Base-by-base conservation (phyloP, 257 asterid genomes). In the Nicotiana tomentosiformis region DNA sequence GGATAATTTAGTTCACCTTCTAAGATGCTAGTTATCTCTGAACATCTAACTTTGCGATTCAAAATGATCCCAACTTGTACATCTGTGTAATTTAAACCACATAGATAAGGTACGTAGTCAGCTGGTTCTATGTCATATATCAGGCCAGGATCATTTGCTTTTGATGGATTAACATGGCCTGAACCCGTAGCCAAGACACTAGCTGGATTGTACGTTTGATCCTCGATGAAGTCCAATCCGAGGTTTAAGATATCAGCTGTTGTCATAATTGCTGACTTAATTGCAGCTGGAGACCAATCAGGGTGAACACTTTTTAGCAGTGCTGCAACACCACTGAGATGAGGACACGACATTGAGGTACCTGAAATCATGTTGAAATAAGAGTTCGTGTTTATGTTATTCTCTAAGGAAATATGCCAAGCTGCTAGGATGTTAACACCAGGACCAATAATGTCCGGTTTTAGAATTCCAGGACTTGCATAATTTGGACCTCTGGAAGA, bases 291-390 rank as follows among this genome's bases (percentile, higher is more conserved):
- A 1, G 88, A 84, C 90, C 92, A 89, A 1, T 83, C 84, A 1
- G 89, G 89, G 49, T 84, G 86, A 3, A n/a, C 58, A n/a, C 77
- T 76, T 80, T 86, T 89, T 4, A 89, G 68, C 67, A 89, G 39
- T 0, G 88, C 86, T 1, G 82, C 88, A 1, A 86, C 23, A 11
- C 92, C 89, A 16, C 87, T 86, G 6, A 86, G 87, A 67, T 86
- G 92, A 3, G 88, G 89, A 64, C 88, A 84, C 4, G 90, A n/a
- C 89, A 89, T 83, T 1, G 90, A 89, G 4, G 90, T 89, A 3
- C 88, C 90, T 0, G 88, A 86, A 2, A 83, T 14, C n/a, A 86
- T 32, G 58, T 81, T 86, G 51, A 84, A 89, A 7, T 33, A 20
- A 0, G 81, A 35, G 10, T 72, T 49, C 5, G 37, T 10, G 60